These are phyloP conservation scores for Gyromitra esculenta DNA, from an alignment of 2,329 filamentous ascomycete genomes.

Conservation along the genomic window DNA sequence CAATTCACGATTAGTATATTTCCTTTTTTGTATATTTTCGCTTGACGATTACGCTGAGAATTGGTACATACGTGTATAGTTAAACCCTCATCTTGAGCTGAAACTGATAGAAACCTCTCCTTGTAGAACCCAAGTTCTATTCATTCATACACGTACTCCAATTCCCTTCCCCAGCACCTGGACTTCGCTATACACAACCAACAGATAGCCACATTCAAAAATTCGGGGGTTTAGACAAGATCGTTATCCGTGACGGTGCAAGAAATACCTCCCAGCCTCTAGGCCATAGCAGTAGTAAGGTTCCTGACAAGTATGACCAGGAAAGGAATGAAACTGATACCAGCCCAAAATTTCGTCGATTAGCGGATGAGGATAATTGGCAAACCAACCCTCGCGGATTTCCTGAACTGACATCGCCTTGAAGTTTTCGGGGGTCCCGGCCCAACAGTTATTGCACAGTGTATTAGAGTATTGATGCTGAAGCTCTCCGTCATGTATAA, in stretches of 20 bases:
- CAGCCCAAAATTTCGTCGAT: background rate
- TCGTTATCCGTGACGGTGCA: background rate
- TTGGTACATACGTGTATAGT: no score
- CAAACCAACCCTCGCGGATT: background rate
- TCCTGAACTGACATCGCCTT: background rate
- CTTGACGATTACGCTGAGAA: no score
- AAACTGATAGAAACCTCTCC: no score
- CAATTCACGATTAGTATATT: no score
- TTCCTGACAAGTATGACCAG: background rate
- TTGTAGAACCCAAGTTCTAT: no score
- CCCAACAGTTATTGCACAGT: background rate
- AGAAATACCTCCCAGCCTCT: background rate
- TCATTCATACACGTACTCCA: no score
- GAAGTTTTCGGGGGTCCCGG: background rate
- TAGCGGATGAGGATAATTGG: background rate
- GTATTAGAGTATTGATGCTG: background rate
- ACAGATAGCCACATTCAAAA: background rate
- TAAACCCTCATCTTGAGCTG: no score
- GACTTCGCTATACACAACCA: background rate
- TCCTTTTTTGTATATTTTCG: no score
- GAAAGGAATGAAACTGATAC: background rate
- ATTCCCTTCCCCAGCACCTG: background rate
- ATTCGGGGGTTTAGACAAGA: background rate
- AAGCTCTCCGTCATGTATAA: background rate
- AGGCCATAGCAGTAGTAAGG: background rate